Base-by-base conservation (phyloP, 2,329 filamentous ascomycete genomes). In the Albifimbria verrucaria region DNA sequence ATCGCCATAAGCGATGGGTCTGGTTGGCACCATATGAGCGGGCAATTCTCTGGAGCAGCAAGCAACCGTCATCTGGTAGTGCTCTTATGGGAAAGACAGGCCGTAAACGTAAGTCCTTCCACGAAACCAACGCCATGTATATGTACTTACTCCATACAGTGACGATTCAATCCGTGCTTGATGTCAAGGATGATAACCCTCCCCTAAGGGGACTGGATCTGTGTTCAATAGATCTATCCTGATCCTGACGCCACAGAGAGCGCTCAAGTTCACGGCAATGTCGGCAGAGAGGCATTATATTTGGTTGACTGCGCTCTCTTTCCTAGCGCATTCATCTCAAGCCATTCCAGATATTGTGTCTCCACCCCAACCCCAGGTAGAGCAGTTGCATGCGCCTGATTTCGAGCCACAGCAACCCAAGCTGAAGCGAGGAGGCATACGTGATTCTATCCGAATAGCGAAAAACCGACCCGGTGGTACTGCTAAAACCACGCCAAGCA, bases 21-120 rank as follows among this genome's bases (percentile, higher is more conserved):
- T 99, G 94, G 94, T 82, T 99, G 57, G 94, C 93, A 18, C 94
- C 94, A 3, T 97, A 99, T 66, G 94, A 99, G 72, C 82, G 92
- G 57, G 88, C 93, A 12, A 93, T 99, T 55, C 90, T 99, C 70
- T 99, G 94, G 94, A 97, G 93, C 71, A 96, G 89, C 78, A 97
- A 96, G 77, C 94, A 99, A 72, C 94, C 94, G 17, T 90, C 87
- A 10, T 91, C 87, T 61, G 92, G 92, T 26, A 88, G 85, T 62
- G 93, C 92, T 26, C 73, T 99, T 70, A 81, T 97, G 78, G 94
- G 94, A 60, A 99, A 97, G 77, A 89, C 88, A 66, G 94, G 94
- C 51, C 87, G 94, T 62, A 99, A 97, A 74, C 75, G 93, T 96
- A 80, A 86, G 92, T 85, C 52, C 47, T 44, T 53, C 39, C 9